Conservation (phyloP, 306 rosid genomes). For the Cucurbita moschata region DNA sequence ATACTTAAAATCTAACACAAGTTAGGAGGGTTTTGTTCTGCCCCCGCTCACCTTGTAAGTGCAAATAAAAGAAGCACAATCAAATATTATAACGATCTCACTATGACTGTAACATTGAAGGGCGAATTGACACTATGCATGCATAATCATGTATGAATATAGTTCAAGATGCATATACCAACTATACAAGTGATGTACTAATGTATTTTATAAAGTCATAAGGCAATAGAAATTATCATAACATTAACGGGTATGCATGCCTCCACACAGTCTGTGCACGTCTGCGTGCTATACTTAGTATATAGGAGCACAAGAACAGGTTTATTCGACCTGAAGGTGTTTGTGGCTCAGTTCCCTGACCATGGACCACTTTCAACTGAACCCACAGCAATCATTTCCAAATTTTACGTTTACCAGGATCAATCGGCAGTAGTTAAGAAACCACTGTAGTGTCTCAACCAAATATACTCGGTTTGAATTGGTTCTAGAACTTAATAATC, state of each 20-base stretch:
- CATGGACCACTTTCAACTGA: not conserved
- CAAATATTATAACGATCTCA: not conserved
- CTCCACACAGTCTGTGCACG: not conserved
- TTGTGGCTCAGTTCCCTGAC: not conserved
- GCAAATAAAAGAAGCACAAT: not conserved
- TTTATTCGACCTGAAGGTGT: not conserved
- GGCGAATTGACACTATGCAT: not conserved
- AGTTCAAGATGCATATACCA: not conserved
- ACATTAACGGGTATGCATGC: not conserved
- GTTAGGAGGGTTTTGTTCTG: not conserved
- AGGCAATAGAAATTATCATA: not conserved
- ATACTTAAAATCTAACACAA: not conserved
- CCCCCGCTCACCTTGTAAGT: not conserved
- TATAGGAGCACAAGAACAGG: not conserved
- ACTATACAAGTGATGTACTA: not conserved
- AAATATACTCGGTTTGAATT: not conserved
- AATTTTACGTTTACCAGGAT: not conserved
- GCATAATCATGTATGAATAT: not conserved
- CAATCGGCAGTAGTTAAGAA: not conserved
- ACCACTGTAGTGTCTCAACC: not conserved
- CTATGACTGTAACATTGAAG: not conserved
- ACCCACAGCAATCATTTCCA: not conserved
- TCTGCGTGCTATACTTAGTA: not conserved
- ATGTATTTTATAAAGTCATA: not conserved
- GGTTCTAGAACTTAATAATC: not conserved